Evolutionary conservation across 1,139 yeast species (phyloP).

Genomic region (Nadsonia starkeyi-henricii): DNA sequence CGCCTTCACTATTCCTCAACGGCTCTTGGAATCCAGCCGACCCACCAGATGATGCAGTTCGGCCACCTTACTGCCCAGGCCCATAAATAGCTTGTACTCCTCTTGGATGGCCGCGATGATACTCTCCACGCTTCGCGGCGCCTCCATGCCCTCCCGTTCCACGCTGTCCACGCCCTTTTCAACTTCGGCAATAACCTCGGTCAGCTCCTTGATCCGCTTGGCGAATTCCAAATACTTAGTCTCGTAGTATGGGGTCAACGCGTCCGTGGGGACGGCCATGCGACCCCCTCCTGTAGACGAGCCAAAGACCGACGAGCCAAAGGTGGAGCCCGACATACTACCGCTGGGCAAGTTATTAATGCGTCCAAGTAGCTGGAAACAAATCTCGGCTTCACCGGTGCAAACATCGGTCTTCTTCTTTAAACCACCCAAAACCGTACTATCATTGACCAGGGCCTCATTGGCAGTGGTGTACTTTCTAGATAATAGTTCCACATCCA

Average conservation of each 20-base stretch:
- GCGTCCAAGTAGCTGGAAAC: slow-evolving; percentile 39
- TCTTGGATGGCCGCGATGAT: slow-evolving; percentile 59
- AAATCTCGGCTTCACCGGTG: slow-evolving; percentile 44
- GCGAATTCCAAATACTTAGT: slow-evolving; percentile 38
- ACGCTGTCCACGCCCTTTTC: slow-evolving; percentile 66
- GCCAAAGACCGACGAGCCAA: slow-evolving; percentile 7
- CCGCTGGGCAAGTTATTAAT: slow-evolving; percentile 40
- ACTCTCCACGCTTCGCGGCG: slow-evolving; percentile 27
- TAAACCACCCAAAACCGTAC: slow-evolving; percentile 35
- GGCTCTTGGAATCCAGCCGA: slow-evolving; percentile 20
- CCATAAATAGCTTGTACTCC: slow-evolving; percentile 80
- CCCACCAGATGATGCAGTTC: slow-evolving; percentile 69
- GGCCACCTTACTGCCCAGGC: slow-evolving; percentile 78
- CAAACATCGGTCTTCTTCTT: slow-evolving; percentile 31
- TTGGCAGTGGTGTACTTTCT: slow-evolving; percentile 49
- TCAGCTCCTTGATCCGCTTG: slow-evolving; percentile 51
- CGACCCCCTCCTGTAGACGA: slow-evolving; percentile 35
- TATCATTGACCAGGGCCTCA: slow-evolving; percentile 57
- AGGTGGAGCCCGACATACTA: slow-evolving; percentile 4
- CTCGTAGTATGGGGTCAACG: slow-evolving; percentile 39
- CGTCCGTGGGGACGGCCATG: slow-evolving; percentile 26
- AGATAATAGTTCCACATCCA: slow-evolving; percentile 62
- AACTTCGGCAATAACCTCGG: slow-evolving; percentile 50
- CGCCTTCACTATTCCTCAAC: background rate
- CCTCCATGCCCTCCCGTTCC: slow-evolving; percentile 39